These are phyloP conservation scores for Trichaptum fuscoviolaceum DNA, from an alignment of 768 basidiomycete genomes.

Conservation along the genomic window DNA sequence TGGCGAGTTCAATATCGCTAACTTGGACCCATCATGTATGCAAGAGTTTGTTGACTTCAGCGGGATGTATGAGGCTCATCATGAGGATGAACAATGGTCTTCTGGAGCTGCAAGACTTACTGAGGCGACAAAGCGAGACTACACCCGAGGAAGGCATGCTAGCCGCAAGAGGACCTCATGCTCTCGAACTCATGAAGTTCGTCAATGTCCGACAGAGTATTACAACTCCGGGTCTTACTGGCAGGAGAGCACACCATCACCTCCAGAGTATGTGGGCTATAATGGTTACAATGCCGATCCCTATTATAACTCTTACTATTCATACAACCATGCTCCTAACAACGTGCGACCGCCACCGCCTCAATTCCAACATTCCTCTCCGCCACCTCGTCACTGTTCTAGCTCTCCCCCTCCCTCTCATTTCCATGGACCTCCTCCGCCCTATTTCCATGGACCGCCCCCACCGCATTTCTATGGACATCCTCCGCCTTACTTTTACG, in stretches of 20 bases:
- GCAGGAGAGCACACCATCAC: not conserved
- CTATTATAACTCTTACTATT: not conserved
- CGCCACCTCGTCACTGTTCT: too few species aligned
- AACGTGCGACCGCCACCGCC: not conserved
- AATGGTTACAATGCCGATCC: not conserved
- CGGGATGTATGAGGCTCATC: not conserved
- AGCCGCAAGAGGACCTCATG: not conserved
- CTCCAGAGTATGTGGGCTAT: not conserved
- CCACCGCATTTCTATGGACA: not conserved
- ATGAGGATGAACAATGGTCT: not conserved
- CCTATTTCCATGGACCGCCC: constrained; percentile 1
- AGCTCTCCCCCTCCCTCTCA: not conserved
- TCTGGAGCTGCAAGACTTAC: not conserved
- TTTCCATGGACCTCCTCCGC: constrained; percentile 3
- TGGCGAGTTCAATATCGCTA: not conserved
- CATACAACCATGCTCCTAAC: not conserved
- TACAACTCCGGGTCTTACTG: not conserved
- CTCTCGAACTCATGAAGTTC: not conserved
- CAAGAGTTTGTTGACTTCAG: not conserved
- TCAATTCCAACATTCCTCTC: not conserved
- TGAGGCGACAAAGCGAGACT: not conserved
- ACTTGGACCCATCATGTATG: not conserved
- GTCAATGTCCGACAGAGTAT: not conserved
- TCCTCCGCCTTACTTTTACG: constrained; percentile 1
- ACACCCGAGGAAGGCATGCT: not conserved